Conservation (phyloP, 345 rosid genomes). For the Arabis hirsuta region DNA sequence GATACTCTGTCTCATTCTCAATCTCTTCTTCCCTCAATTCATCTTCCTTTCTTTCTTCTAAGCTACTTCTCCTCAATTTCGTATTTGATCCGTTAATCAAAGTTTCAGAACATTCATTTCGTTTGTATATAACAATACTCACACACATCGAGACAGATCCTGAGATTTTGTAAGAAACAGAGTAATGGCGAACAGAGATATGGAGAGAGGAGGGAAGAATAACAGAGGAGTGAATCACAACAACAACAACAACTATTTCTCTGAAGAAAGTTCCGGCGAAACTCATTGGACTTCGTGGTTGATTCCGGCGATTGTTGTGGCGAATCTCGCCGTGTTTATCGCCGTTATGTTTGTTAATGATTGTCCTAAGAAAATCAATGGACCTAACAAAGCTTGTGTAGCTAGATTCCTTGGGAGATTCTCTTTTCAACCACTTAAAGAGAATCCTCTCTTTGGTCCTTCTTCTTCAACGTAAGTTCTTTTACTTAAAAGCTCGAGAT, state of each 20-base stretch:
- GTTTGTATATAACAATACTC: slow-evolving; percentile 7
- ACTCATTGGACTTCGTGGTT: slow-evolving; percentile 89
- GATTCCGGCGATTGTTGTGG: slow-evolving; percentile 77
- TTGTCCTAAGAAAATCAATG: slow-evolving; percentile 65
- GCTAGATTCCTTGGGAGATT: slow-evolving; percentile 78
- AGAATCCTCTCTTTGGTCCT: slow-evolving; percentile 95
- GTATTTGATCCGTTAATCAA: slow-evolving; percentile 37
- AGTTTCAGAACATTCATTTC: slow-evolving; percentile 3
- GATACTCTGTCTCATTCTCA: slow-evolving; percentile 40
- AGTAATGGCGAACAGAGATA: slow-evolving; percentile 65
- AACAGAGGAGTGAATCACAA: slow-evolving; percentile 34
- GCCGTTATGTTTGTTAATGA: slow-evolving; percentile 82
- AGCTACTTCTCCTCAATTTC: slow-evolving; percentile 42
- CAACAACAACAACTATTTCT: slow-evolving; percentile 40
- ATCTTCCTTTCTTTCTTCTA: slow-evolving; percentile 32
- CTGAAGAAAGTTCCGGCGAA: slow-evolving; percentile 50
- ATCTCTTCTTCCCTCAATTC: slow-evolving; percentile 35
- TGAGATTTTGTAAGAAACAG: slow-evolving; percentile 22
- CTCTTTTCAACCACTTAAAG: slow-evolving; percentile 83
- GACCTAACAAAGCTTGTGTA: slow-evolving; percentile 58
- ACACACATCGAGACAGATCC: slow-evolving; percentile 7
- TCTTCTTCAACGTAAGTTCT: slow-evolving; percentile 79
- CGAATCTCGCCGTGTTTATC: slow-evolving; percentile 68
- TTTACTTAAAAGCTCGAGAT: neutral
- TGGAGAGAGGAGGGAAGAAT: slow-evolving; percentile 58